Conservation (phyloP, 331 rosid species). For the Malus hybrid region DNA sequence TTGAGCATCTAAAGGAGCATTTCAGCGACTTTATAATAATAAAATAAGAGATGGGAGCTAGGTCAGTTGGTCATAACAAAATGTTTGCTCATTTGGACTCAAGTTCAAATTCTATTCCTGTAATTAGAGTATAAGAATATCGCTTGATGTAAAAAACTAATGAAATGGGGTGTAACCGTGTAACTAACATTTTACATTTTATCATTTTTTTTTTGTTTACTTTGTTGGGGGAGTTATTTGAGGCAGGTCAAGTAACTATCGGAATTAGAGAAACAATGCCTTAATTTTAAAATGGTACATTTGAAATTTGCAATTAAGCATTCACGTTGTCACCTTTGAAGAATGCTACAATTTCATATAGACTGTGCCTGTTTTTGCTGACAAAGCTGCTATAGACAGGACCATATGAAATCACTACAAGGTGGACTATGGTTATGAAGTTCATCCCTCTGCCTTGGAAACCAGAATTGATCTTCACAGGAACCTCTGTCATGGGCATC, state of each 20-base stretch:
- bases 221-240: neutral
- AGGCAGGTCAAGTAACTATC: neutral
- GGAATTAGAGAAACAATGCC: neutral
- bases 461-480: slow-evolving; percentile 78
- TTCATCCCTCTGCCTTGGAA: slow-evolving; percentile 79
- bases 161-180: neutral
- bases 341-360: neutral
- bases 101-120: too few species aligned
- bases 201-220: too few species aligned
- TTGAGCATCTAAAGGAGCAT: too few species aligned
- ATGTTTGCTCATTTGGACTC: neutral
- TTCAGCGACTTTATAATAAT: too few species aligned
- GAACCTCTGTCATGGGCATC: slow-evolving; percentile 84
- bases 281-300: neutral
- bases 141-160: neutral
- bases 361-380: slow-evolving; percentile 9
- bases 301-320: neutral
- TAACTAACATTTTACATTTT: neutral
- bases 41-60: too few species aligned
- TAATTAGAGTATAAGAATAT: neutral
- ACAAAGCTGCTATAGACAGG: slow-evolving; percentile 73
- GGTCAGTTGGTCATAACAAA: rapidly evolving
- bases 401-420: slow-evolving; percentile 77
- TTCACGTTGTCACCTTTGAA: neutral
- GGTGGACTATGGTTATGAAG: slow-evolving; percentile 92